Evolutionary conservation across 345 rosid genomes (phyloP).

Genomic region (Arabidopsis thaliana): TAIR10.1 NC_003071.7:10523001-10523500

Average conservation of each 20-base stretch:
- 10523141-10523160: slow-evolving; percentile 47
- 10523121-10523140: slow-evolving; percentile 33
- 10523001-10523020: slow-evolving; percentile 41
- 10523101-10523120: slow-evolving; percentile 34
- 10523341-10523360: slow-evolving; percentile 52
- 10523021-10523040: slow-evolving; percentile 43
- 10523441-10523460: slow-evolving; percentile 48
- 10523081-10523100: slow-evolving; percentile 31
- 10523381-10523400: slow-evolving; percentile 43
- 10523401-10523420: slow-evolving; percentile 25
- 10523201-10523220: slow-evolving; percentile 53
- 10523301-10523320: slow-evolving; percentile 46
- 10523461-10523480: slow-evolving; percentile 54
- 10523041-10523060: slow-evolving; percentile 56
- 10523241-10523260: slow-evolving; percentile 37
- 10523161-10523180: slow-evolving; percentile 44
- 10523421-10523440: slow-evolving; percentile 34
- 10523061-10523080: slow-evolving; percentile 45
- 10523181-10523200: slow-evolving; percentile 50
- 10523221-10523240: slow-evolving; percentile 53
- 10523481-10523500: slow-evolving; percentile 42
- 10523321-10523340: slow-evolving; percentile 50
- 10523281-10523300: slow-evolving; percentile 49
- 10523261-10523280: slow-evolving; percentile 47
- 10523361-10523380: slow-evolving; percentile 45